Evolutionary conservation across 495 filamentous ascomycete genomes (phyloP).

Genomic region (Penicillium waksmanii): DNA sequence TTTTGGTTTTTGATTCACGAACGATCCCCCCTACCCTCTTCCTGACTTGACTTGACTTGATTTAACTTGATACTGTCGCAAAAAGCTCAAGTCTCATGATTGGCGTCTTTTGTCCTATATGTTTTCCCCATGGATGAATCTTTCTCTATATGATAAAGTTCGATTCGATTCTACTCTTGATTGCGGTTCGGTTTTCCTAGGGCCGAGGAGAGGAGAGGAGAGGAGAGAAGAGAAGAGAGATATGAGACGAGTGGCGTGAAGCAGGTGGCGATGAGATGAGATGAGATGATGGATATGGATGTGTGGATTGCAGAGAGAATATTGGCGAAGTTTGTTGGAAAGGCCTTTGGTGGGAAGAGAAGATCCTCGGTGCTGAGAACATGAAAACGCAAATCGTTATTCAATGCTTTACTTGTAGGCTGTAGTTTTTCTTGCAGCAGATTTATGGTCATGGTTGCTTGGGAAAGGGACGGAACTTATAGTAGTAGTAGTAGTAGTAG

Average conservation of each 20-base stretch:
- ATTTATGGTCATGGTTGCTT: too few species aligned
- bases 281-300: slow-evolving; percentile 15
- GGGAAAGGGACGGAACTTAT: too few species aligned
- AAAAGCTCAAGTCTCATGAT: slow-evolving; percentile 44
- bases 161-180: slow-evolving; percentile 28
- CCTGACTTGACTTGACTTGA: slow-evolving; percentile 10
- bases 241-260: slow-evolving; percentile 24
- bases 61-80: not conserved
- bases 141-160: slow-evolving; percentile 32
- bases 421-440: not conserved
- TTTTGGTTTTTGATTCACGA: slow-evolving; percentile 34
- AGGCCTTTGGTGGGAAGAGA: slow-evolving; percentile 28
- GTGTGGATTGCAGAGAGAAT: slow-evolving; percentile 26
- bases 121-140: slow-evolving; percentile 37
- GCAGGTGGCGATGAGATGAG: slow-evolving; percentile 12
- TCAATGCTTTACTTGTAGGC: not conserved
- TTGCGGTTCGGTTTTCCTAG: slow-evolving; percentile 30
- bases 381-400: slow-evolving; percentile 31
- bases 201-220: slow-evolving; percentile 29
- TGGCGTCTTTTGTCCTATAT: slow-evolving; percentile 47
- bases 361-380: slow-evolving; percentile 35
- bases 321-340: slow-evolving; percentile 27
- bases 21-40: slow-evolving; percentile 13
- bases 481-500: too few species aligned
- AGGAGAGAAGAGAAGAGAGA: slow-evolving; percentile 20